Conservation (phyloP, 768 basidiomycete species). For the Xanthoconium stramineum region DNA sequence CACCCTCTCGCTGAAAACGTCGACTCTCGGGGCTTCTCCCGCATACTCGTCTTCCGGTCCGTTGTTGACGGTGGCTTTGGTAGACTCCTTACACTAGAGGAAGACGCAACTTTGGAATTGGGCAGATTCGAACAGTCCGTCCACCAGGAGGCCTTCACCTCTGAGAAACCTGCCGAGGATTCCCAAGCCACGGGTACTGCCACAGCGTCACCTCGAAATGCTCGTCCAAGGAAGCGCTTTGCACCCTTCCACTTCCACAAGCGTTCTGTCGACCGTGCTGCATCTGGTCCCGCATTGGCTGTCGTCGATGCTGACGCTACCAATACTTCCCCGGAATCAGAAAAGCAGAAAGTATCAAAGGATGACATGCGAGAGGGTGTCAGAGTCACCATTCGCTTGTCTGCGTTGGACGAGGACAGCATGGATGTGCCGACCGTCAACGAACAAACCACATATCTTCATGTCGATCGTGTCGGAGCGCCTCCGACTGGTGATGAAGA, state of each 20-base stretch:
- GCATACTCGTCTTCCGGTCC: conserved; percentile 38
- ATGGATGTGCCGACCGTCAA: conserved; percentile 66
- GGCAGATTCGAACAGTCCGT: conserved; percentile 58
- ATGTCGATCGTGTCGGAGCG: conserved; percentile 69
- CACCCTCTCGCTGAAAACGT: conserved; percentile 52
- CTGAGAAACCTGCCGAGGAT: conserved; percentile 13
- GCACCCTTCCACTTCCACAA: conserved; percentile 67
- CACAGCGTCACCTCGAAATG: conserved; percentile 14
- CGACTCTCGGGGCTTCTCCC: conserved; percentile 28
- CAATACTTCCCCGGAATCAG: conserved; percentile 30
- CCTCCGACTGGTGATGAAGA: conserved; percentile 41
- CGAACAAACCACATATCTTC: conserved; percentile 86
- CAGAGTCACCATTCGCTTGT: conserved; percentile 72
- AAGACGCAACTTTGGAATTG: conserved; percentile 78
- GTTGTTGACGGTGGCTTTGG: conserved; percentile 84
- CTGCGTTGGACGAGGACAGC: conserved; percentile 77
- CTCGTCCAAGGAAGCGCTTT: conserved; percentile 52
- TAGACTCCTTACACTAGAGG: conserved; percentile 65
- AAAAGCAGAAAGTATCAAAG: conserved; percentile 42
- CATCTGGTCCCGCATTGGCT: conserved; percentile 75
- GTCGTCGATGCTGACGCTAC: conserved; percentile 67
- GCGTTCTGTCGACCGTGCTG: conserved; percentile 44
- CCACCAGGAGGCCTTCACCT: neutral
- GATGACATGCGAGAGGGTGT: conserved; percentile 62
- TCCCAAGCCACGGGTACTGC: conserved; percentile 11